Evolutionary conservation across 2,329 filamentous ascomycete genomes (phyloP), one percentile per base, ranked within the genome.

Genomic region (Xylariaceae sp.): DNA sequence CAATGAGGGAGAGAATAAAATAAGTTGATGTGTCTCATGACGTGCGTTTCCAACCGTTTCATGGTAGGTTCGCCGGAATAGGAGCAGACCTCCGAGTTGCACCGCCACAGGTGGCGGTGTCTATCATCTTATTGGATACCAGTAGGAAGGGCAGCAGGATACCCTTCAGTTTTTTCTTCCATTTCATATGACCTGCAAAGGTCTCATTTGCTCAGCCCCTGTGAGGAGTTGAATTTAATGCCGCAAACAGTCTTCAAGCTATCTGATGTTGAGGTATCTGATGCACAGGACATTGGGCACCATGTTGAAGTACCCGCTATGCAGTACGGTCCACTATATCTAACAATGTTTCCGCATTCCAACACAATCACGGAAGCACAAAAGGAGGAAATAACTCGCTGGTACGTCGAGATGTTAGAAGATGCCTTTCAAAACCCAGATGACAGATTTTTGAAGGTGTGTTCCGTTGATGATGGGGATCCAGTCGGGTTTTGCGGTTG

Each of bases 401-500:
- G 45, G 48, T 50, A 53, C 40, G 37, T 38, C 27, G 43, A 51
- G 27, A 53, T 49, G 33, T 48, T 54, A 45, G 39, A 54, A 48
- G 36, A 51, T 49, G 46, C 45, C 22, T 45, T 51, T 27, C 25
- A 48, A 37, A 37, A 37, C 33, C 36, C 38, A 36, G 22, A 43
- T 36, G 44, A 49, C 45, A 43, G 21, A 19, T 49, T 47, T 42
- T 49, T 51, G 33, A 54, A 54, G 33, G 46, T 23, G 47, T 45
- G 38, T 32, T 51, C 45, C 10, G 32, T 45, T n/a, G n/a, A n/a
- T 44, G 37, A 51, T 44, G 45, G 46, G 19, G 47, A 39, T 29
- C 48, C 39, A 35, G 42, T 54, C 23, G 48, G 48, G 20, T 54
- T 51, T 35, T 54, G 46, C 42, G 51, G 48, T 42, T 54, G 51